Evolutionary conservation across 371 early-diverging fungal genomes (phyloP).

Genomic region (Apophysomyces trapeziformis): DNA sequence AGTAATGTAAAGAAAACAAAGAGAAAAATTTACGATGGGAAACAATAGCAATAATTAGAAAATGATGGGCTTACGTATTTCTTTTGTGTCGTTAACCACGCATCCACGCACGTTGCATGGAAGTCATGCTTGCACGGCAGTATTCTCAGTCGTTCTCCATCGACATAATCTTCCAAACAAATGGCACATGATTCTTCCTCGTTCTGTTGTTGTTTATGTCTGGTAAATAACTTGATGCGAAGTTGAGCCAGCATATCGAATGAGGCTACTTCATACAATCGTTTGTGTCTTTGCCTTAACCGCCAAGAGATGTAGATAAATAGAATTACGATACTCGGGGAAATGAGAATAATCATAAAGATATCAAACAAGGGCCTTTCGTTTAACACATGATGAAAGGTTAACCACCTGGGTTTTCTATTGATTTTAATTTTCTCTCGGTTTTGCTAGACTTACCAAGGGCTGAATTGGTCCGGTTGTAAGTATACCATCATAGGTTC

Average conservation of each 20-base stretch:
- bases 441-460: conserved; percentile 51
- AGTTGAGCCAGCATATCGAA: conserved; percentile 65
- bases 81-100: conserved; percentile 78
- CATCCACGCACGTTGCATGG: conserved; percentile 90
- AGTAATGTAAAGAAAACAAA: neutral
- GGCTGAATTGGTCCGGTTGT: conserved; percentile 23
- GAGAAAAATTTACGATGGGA: neutral
- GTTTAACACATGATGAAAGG: neutral
- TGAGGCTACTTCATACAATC: conserved; percentile 69
- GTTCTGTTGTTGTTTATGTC: conserved; percentile 50
- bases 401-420: neutral
- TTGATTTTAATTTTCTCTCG: conserved; percentile 24
- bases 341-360: conserved; percentile 26
- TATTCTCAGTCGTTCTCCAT: conserved; percentile 74
- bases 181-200: conserved; percentile 86
- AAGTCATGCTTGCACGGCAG: conserved; percentile 92
- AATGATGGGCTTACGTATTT: conserved; percentile 58
- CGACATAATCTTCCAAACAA: conserved; percentile 89
- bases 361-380: conserved; percentile 33
- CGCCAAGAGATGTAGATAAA: conserved; percentile 68
- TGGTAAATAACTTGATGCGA: conserved; percentile 60
- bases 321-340: conserved; percentile 52
- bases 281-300: conserved; percentile 59
- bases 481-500: conserved; percentile 47
- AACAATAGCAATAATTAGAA: too few relatives aligned